Base-by-base conservation (phyloP, 2,329 filamentous ascomycete genomes). In the Penicillium polonicum region DNA sequence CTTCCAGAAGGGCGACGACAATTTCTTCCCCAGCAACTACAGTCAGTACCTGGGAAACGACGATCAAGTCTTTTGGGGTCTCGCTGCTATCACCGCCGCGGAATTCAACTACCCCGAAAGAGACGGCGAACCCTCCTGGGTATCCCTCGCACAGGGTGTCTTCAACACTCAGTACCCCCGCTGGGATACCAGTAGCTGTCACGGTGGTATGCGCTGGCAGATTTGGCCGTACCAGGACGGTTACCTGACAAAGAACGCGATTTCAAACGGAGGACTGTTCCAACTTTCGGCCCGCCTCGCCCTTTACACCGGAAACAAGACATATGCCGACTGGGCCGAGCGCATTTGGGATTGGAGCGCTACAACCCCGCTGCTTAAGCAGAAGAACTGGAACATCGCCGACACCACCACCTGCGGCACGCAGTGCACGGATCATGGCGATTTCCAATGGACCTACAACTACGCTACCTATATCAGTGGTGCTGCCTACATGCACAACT, bases 191-290 rank as follows among this genome's bases (percentile, higher is more conserved):
- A 70, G 76, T 0, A 80, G 78, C 4, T 96, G 91, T 73, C 79
- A 77, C 55, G 91, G 91, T 58, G 91, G 91, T 17, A 76, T 96
- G 65, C 85, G 88, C 62, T 96, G 92, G 92, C 91, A 96, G 76
- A 89, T 95, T 60, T 92, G 88, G 76, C 81, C 84, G 13, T 90
- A 87, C 76, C 92, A 92, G 76, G 84, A 81, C 56, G 90, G 90
- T 5, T 85, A 80, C 65, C 74, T 76, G 52, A 85, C 83, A 65
- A 85, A 85, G 63, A 85, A 85, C 63, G 78, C 80, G 23, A 81
- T 85, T 60, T 82, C 80, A 13, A 85, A 85, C 61, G 83, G 83
- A 4, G 82, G 78, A 33, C 79, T 85, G 58, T 84, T 85, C 71
- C 81, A 84, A 62, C 76, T 86, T 12, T 78, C 80, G 3, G 81